A percentile compares a stretch with the other conserved stretches of the same genome.
phyloP scores from a whole-genome alignment of 495 filamentous ascomycete species.

The Hypoxylon fragiforme region DNA sequence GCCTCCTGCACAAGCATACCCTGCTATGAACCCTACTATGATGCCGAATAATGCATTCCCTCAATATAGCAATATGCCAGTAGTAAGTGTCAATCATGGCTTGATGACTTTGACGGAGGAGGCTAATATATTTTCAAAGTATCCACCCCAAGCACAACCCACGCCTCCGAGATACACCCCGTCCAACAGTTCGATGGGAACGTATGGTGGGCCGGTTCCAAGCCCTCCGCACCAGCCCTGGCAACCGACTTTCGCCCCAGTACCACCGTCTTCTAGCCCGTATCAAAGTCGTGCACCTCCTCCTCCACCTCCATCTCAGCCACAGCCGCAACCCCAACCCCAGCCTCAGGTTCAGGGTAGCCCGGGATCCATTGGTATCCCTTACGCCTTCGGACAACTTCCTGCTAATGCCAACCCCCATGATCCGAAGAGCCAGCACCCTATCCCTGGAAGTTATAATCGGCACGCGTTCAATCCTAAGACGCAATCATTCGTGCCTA shows the following conservation, averaged over 20 bases:
- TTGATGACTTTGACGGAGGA: not conserved
- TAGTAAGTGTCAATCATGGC: constrained; percentile 37
- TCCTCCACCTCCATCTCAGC: constrained; percentile 15
- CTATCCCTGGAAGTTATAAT: constrained; percentile 79
- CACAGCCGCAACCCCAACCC: too few relatives aligned
- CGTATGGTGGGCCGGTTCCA: constrained; percentile 48
- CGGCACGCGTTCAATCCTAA: constrained; percentile 89
- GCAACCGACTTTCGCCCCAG: constrained; percentile 42
- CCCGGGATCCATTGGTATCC: constrained; percentile 46
- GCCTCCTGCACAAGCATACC: constrained; percentile 40
- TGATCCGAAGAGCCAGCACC: constrained; percentile 69
- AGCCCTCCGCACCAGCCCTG: constrained; percentile 42
- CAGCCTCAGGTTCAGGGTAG: constrained; percentile 41
- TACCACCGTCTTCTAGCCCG: constrained; percentile 29
- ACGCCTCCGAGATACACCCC: constrained; percentile 40
- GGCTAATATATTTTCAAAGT: constrained; percentile 28
- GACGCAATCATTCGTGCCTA: constrained; percentile 84
- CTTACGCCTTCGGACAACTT: constrained; percentile 77
- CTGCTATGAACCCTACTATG: constrained; percentile 46
- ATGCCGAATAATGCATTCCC: constrained; percentile 46
- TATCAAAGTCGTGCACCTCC: constrained; percentile 28
- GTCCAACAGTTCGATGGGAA: constrained; percentile 43
- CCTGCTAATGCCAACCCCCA: constrained; percentile 69
- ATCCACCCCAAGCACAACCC: constrained; percentile 35
- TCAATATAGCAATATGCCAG: constrained; percentile 40